Evolutionary conservation across 306 rosid genomes (phyloP), one percentile per base, ranked within the genome.

Genomic region (Sicyos edulis): DNA sequence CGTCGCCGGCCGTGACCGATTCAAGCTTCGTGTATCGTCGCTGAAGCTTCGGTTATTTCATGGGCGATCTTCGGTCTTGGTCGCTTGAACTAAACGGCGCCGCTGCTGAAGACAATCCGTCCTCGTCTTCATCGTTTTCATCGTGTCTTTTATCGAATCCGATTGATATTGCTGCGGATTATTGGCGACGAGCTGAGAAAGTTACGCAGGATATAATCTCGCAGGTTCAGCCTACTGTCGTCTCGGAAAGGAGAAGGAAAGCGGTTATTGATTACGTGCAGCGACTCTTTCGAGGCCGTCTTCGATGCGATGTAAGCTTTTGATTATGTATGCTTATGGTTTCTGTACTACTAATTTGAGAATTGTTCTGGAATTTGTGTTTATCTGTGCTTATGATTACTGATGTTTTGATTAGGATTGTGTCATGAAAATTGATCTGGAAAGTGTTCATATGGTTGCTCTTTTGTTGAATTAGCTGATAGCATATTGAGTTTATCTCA

Each of bases 1-100:
- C 13, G 10, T 20, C 16, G 37, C 42, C 34, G 58, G 45, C 42
- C 44, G 14, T 68, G 58, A 68, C 9, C 68, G 55, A 70, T 70
- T 26, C 12, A 5, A 66, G 44, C 24, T 60, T 44, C 52, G 37
- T 32, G 5, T 26, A 26, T 53, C 15, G 22, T 64, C 24, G 67
- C 61, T 12, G 76, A 68, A 12, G 73, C 57, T 69, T 75, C 42
- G 10, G 54, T 68, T 71, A 5, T 76, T 81, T 76, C 73, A 85
- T 85, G 88, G 88, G 86, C 76, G 84, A 82, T 79, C 75, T 80
- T 68, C 72, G 78, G 66, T 75, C 52, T 54, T 82, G 84, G 74
- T 82, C 71, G 84, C 75, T 72, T 60, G 85, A 79, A 55, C 83
- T 24, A 15, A 81, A 77, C 81, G 81, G 79, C 72, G 47, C 11